A percentile compares a stretch with the other conserved stretches of the same genome.
These are phyloP conservation scores for Aspergillus texensis DNA, from an alignment of 2,329 filamentous ascomycete species.

Conservation along the genomic window DNA sequence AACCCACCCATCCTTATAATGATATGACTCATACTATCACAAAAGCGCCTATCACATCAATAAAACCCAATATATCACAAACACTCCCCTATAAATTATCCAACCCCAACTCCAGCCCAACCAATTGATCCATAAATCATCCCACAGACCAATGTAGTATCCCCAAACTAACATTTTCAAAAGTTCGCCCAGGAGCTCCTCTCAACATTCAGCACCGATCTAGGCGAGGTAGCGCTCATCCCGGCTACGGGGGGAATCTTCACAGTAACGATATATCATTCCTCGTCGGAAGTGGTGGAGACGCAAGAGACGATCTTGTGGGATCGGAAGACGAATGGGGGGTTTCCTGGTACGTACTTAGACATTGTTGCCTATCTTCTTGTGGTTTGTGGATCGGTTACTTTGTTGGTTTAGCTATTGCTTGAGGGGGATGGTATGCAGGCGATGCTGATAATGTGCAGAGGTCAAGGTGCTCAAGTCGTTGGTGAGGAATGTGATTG, in stretches of 20 bases:
- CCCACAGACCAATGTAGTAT: neutral
- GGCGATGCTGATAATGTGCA: slow-evolving; percentile 16
- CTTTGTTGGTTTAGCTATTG: neutral
- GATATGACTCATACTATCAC: neutral
- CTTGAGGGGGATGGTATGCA: neutral
- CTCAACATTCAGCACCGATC: slow-evolving; percentile 80
- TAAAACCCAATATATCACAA: neutral
- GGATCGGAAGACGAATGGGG: slow-evolving; percentile 84
- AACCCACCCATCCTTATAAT: neutral
- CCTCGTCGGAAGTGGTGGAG: neutral
- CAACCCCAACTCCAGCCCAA: neutral
- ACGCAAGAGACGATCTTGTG: slow-evolving; percentile 67
- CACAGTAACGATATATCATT: slow-evolving; percentile 64
- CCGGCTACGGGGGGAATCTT: slow-evolving; percentile 86
- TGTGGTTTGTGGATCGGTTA: neutral
- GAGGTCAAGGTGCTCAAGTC: slow-evolving; percentile 92
- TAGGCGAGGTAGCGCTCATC: slow-evolving; percentile 86
- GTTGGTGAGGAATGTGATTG: slow-evolving; percentile 77
- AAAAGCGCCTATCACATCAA: neutral
- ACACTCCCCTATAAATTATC: neutral
- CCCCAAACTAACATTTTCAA: neutral
- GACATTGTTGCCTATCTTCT: neutral
- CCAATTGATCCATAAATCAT: too few relatives aligned
- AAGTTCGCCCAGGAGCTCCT: slow-evolving; percentile 94
- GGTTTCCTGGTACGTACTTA: slow-evolving; percentile 70